Conservation (phyloP, 2,329 filamentous ascomycete genomes). For the Diaporthe helianthi region DNA sequence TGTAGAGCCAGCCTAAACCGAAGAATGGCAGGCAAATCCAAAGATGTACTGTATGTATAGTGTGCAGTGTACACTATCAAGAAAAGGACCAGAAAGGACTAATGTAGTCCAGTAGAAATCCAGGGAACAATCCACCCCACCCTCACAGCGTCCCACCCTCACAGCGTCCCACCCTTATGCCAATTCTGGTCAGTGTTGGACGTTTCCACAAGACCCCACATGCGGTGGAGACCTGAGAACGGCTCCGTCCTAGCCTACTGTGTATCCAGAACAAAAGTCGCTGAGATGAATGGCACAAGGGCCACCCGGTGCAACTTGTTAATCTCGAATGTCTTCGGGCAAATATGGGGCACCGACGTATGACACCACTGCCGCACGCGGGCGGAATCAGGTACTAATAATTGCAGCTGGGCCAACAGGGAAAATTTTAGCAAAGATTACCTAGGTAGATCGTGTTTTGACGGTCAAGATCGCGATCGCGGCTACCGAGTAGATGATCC, state of each 20-base stretch:
- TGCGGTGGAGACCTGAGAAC: background rate
- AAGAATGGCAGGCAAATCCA: background rate
- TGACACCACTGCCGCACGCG: background rate
- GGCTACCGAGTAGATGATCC: conserved; percentile 23
- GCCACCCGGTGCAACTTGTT: conserved; percentile 12
- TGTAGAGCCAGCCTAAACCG: background rate
- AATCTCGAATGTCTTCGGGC: conserved; percentile 22
- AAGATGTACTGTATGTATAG: too few relatives aligned
- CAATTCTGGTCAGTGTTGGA: conserved; percentile 20
- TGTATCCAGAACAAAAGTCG: conserved; percentile 12
- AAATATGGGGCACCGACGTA: conserved; percentile 21
- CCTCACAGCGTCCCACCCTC: conserved; percentile 21
- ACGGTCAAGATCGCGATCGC: conserved; percentile 15
- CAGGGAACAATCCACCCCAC: conserved; percentile 20
- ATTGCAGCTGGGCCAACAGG: background rate
- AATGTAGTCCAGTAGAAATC: background rate
- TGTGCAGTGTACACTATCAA: background rate
- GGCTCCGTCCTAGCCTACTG: background rate
- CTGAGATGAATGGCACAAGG: conserved; percentile 26
- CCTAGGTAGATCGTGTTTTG: conserved; percentile 27
- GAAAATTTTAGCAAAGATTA: conserved; percentile 22
- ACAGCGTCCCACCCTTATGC: conserved; percentile 23
- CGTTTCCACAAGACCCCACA: background rate
- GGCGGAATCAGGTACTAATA: conserved; percentile 12
- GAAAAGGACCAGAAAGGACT: background rate